Evolutionary conservation across 179 eudicot species (phyloP).

Genomic region (Patellifolia procumbens): DNA sequence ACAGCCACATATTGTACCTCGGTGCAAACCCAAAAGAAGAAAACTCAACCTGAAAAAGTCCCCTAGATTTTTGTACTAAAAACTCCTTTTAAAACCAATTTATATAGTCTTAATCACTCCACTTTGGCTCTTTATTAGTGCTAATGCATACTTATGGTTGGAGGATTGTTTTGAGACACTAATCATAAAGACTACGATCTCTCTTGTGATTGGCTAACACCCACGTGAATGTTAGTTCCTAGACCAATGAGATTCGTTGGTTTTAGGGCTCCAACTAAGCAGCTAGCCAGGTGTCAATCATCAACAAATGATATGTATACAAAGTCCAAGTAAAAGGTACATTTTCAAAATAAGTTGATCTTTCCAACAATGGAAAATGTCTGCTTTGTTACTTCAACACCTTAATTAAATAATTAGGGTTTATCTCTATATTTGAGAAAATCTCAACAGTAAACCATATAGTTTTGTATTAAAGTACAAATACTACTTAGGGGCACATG

Average conservation of each 20-base stretch:
- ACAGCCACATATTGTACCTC: not conserved
- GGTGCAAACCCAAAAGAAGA: slow-evolving; percentile 13
- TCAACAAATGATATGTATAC: slow-evolving; percentile 40
- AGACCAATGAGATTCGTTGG: slow-evolving; percentile 32
- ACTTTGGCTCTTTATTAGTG: slow-evolving; percentile 12
- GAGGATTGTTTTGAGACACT: slow-evolving; percentile 33
- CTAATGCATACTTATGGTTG: slow-evolving; percentile 33
- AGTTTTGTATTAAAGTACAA: not conserved
- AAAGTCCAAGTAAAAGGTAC: slow-evolving; percentile 22
- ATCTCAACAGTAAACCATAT: slow-evolving; percentile 37
- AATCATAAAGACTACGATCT: slow-evolving; percentile 33
- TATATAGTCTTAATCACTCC: slow-evolving; percentile 7
- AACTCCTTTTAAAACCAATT: not conserved
- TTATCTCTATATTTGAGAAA: slow-evolving; percentile 19
- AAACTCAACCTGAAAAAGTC: slow-evolving; percentile 17
- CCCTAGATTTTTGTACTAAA: slow-evolving; percentile 7
- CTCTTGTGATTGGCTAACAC: slow-evolving; percentile 27
- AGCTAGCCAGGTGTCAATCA: slow-evolving; percentile 43
- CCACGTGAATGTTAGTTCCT: slow-evolving; percentile 38
- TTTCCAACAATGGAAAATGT: slow-evolving; percentile 41
- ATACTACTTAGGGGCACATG: slow-evolving; percentile 25
- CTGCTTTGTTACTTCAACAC: slow-evolving; percentile 23
- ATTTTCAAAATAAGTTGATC: slow-evolving; percentile 15
- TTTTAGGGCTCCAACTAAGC: slow-evolving; percentile 32
- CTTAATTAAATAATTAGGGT: not conserved